Evolutionary conservation across 306 rosid genomes (phyloP), one percentile per base, ranked within the genome.

Genomic region (Lupinus albus): DNA sequence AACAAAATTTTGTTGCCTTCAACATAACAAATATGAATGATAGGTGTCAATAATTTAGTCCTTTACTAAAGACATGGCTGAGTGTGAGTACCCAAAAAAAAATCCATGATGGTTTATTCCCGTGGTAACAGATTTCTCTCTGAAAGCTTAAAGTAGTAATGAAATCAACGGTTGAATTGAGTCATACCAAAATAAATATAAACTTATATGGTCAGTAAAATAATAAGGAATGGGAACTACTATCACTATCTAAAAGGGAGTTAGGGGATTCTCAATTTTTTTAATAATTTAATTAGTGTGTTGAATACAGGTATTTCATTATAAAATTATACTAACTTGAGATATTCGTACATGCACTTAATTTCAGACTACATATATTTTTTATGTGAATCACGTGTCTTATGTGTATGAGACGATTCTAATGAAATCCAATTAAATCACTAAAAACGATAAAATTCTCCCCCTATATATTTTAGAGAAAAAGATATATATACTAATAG

Each of bases 71-170:
- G 36, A 48, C 67, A 46, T 59, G 78, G 36, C 46, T 6, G 1
- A 33, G 38, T 11, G 11, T 15, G 57, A 64, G 17, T 44, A 62
- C 14, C 14, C 56, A 70, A 44, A 66, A 76, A 69, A 62, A 76
- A 61, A 0, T 13, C 5, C 45, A 61, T 54, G 49, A 53, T 59
- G 75, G n/a, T 58, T 51, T 61, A 35, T 61, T 67, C 47, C 64
- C n/a, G 14, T 8, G 63, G 51, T 46, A 59, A 52, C 75, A 10
- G 36, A 14, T 10, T 42, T 55, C 56, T 65, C 0, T 47, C 59
- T 18, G 63, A 63, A 45, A 28, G 11, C 52, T 80, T 72, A 67
- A 61, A 76, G 45, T 36, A 28, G 57, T 69, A 68, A 81, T 77
- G 70, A 45, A 76, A 25, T 50, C 53, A 50, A 52, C 20, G 1